Conservation (phyloP, 768 basidiomycete genomes). For the Phlebiopsis flavidoalba region DNA sequence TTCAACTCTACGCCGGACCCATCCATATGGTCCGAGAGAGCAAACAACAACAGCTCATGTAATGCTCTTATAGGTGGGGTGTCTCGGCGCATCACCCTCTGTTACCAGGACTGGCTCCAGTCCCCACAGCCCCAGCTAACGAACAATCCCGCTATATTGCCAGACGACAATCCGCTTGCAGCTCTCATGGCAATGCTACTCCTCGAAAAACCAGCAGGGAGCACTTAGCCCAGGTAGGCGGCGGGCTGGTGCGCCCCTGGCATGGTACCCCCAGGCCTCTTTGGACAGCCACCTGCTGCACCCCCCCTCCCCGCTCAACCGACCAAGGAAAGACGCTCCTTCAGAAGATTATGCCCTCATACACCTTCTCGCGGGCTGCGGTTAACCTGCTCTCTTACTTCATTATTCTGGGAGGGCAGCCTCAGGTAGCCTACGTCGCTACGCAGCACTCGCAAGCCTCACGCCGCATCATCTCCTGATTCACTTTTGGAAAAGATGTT, state of each 20-base stretch:
- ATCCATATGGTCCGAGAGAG: constrained; percentile 60
- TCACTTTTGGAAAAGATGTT: constrained; percentile 56
- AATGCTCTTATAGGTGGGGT: constrained; percentile 55
- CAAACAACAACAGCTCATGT: constrained; percentile 66
- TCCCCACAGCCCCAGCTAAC: neutral
- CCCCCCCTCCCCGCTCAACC: constrained; percentile 6
- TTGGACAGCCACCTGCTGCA: constrained; percentile 16
- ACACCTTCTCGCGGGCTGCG: constrained; percentile 63
- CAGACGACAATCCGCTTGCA: constrained; percentile 26
- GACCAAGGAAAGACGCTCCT: constrained; percentile 32
- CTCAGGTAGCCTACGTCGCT: constrained; percentile 44
- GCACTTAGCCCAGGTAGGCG: no score
- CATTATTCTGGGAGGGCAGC: constrained; percentile 62
- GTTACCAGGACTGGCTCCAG: constrained; percentile 8
- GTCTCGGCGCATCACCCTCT: constrained; percentile 11
- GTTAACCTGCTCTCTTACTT: constrained; percentile 63
- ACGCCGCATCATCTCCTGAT: constrained; percentile 28
- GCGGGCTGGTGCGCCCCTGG: constrained; percentile 16
- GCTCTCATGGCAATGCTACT: constrained; percentile 14
- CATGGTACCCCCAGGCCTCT: neutral
- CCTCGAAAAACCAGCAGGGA: no score
- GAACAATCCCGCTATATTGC: neutral
- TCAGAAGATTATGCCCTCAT: constrained; percentile 64
- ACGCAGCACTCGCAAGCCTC: constrained; percentile 29
- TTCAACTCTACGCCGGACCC: constrained; percentile 36